phyloP scores from a whole-genome alignment of 2,329 filamentous ascomycete genomes.

The Claviceps sp. region DNA sequence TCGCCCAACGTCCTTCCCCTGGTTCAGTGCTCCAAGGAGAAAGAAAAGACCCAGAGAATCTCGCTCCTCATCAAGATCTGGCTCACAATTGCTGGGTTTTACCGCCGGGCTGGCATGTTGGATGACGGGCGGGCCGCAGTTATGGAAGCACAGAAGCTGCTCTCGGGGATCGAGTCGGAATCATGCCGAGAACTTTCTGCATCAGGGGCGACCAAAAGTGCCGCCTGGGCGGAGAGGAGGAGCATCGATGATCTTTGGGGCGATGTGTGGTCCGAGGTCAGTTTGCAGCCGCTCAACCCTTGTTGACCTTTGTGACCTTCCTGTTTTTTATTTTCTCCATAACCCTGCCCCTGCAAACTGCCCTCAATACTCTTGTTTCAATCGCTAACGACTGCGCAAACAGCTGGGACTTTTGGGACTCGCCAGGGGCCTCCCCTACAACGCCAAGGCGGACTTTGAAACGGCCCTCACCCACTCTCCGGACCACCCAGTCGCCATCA shows the following conservation, averaged over 20 bases:
- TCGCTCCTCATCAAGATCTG: conserved; percentile 63
- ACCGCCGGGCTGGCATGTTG: conserved; percentile 65
- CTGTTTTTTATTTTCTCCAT: not conserved
- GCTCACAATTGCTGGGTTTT: conserved; percentile 81
- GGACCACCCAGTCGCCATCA: conserved; percentile 67
- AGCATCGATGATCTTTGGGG: conserved; percentile 75
- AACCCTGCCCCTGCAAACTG: too few relatives aligned
- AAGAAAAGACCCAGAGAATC: conserved; percentile 34
- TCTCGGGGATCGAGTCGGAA: conserved; percentile 56
- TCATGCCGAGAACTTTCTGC: conserved; percentile 48
- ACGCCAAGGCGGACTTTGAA: conserved; percentile 68
- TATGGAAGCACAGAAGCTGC: conserved; percentile 67
- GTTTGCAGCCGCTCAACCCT: conserved; percentile 14
- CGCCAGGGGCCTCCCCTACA: conserved; percentile 47
- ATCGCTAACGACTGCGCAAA: not conserved
- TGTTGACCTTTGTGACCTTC: not conserved
- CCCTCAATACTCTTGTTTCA: not conserved
- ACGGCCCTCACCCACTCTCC: conserved; percentile 65
- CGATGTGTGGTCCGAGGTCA: conserved; percentile 70
- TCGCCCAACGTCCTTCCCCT: conserved; percentile 34
- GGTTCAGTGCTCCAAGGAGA: conserved; percentile 41
- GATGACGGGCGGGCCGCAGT: conserved; percentile 72
- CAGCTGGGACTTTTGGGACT: conserved; percentile 56
- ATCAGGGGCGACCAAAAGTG: conserved; percentile 45
- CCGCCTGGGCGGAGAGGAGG: conserved; percentile 67